phyloP scores from a whole-genome alignment of 1,139 yeast species.

The Blastobotrys proliferans region DNA sequence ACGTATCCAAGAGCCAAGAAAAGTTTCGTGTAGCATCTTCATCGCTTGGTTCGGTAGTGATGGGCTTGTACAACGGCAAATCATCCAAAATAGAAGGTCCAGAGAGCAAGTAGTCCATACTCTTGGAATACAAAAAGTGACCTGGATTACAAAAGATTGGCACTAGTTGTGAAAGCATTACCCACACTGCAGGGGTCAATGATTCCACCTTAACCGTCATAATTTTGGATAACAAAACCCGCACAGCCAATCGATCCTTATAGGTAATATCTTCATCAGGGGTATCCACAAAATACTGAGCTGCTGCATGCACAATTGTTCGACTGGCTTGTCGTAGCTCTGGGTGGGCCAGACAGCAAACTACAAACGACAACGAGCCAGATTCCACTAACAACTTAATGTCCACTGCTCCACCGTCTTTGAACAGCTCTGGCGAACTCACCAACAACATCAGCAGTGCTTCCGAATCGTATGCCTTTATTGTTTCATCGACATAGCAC shows the following conservation, averaged over 20 bases:
- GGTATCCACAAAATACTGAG: conserved; percentile 9
- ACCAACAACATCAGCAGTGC: conserved; percentile 31
- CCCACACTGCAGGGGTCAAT: conserved; percentile 42
- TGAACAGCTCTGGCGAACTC: conserved; percentile 29
- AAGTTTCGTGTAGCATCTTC: conserved; percentile 58
- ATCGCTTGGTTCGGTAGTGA: conserved; percentile 40
- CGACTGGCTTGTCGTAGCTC: neutral
- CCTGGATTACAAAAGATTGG: conserved; percentile 62
- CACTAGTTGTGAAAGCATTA: conserved; percentile 49
- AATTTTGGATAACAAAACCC: conserved; percentile 58
- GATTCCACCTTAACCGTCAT: conserved; percentile 43
- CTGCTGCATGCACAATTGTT: neutral
- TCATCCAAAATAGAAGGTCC: conserved; percentile 55
- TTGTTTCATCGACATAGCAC: neutral
- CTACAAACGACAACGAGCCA: conserved; percentile 52
- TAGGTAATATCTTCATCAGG: conserved; percentile 32
- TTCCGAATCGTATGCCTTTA: conserved; percentile 26
- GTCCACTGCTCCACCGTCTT: conserved; percentile 40
- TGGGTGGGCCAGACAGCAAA: conserved; percentile 42
- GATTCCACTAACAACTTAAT: conserved; percentile 57
- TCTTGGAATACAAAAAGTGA: conserved; percentile 68
- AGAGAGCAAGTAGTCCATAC: conserved; percentile 40
- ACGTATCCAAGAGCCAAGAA: conserved; percentile 58
- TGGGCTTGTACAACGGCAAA: conserved; percentile 58
- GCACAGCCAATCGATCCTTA: conserved; percentile 57